Evolutionary conservation across 2,329 filamentous ascomycete species (phyloP), one percentile per base, ranked within the genome.

Genomic region (Rachicladosporium sp.): DNA sequence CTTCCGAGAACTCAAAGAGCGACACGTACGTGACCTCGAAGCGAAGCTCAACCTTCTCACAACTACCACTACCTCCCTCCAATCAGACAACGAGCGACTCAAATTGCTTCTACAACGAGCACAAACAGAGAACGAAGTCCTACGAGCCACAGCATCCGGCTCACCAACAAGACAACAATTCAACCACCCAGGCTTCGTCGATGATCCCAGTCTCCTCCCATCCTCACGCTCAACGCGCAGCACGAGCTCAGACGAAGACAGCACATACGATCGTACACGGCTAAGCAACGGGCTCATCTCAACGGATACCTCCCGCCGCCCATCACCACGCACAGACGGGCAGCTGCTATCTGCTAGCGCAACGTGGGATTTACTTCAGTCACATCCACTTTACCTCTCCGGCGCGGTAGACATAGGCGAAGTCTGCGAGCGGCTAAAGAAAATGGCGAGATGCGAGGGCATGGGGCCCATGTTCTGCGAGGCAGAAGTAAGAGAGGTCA

Each of bases 1-100:
- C 27, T 96, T 96, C 61, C 85, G 89, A 44, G 89, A 96, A 63
- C 81, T 91, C 50, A 96, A 96, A 62, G 89, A 96, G 60, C 81
- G 80, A 42, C 88, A 93, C 55, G 87, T 96, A 46, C 88, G 88
- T 59, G 87, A 96, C 45, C 78, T 96, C 15, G 88, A 96, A 63
- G 75, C 78, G 42, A 91, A 93, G 59, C 77, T 96, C 21, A 80
- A 76, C 36, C 71, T 69, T 36, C 76, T 95, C 27, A 82, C 93
- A 57, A 76, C 78, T 43, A 77, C 79, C 36, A 82, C 84, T 37
- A 74, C 78, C 40, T 72, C 75, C 29, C 73, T 91, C 0, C 74
- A 79, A 31, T 76, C 79, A 33, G 88, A 95, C 59, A 95, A 95
- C 56, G 84, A 93, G 60, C 78, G 81, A 29, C 68, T 96, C 23